Percentiles rank a stretch among this genome's conserved stretches.
Evolutionary conservation across 441 rosid genomes (phyloP).

Genomic region (Monsonia emarginata): DNA sequence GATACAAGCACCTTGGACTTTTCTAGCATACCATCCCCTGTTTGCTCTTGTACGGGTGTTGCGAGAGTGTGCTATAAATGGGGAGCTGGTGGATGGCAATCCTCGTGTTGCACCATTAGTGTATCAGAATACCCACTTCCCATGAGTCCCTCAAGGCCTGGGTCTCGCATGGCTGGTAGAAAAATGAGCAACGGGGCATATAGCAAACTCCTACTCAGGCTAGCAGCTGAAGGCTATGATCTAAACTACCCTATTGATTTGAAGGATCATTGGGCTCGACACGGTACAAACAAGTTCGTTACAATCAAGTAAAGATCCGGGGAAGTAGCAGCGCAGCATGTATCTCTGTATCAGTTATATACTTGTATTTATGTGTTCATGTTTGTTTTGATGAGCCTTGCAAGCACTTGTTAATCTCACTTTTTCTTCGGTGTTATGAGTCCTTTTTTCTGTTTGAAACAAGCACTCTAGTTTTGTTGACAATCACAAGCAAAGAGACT

Average conservation of each 20-base stretch:
- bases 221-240: slow-evolving; percentile 46
- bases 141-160: slow-evolving; percentile 38
- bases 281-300: slow-evolving; percentile 60
- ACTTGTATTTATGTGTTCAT: no score
- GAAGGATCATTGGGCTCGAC: slow-evolving; percentile 58
- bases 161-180: slow-evolving; percentile 50
- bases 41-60: slow-evolving; percentile 53
- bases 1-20: slow-evolving; percentile 33
- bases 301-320: slow-evolving; percentile 34
- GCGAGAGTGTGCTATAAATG: slow-evolving; percentile 48
- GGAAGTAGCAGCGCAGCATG: slow-evolving; percentile 4
- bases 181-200: slow-evolving; percentile 69
- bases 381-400: no score
- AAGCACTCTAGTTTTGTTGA: no score
- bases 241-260: slow-evolving; percentile 49
- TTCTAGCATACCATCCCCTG: slow-evolving; percentile 44
- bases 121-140: slow-evolving; percentile 53
- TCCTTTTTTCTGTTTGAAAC: no score
- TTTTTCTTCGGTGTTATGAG: no score
- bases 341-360: no score
- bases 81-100: slow-evolving; percentile 68
- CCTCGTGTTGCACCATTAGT: slow-evolving; percentile 49
- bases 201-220: slow-evolving; percentile 39
- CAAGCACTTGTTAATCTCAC: no score
- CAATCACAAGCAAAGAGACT: no score